Base-by-base conservation (phyloP, 768 basidiomycete species). In the Agaricus sinodeliciosus region DNA sequence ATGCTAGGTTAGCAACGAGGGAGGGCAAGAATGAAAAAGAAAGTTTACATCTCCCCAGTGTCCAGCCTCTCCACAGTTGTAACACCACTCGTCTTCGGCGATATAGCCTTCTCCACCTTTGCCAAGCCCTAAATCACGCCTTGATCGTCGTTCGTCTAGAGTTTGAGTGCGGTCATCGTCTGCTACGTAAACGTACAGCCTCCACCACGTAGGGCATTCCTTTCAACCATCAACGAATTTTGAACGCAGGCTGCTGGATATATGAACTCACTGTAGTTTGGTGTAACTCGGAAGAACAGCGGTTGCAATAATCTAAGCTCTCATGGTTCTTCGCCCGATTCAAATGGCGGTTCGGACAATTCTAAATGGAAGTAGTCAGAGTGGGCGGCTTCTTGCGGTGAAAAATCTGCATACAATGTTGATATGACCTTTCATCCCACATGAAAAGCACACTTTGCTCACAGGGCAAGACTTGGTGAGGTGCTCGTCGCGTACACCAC, bases 201-300 rank as follows among this genome's bases (percentile, higher is more conserved):
- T 76, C 90, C 90, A 92, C 55, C 85, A 70, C 2, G 84, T 86
- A 6, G 88, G 87, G 58, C 90, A 92, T 77, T 90, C 87, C 89
- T 92, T 55, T 26, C 48, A 39, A 31, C 37, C 3, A 9, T 12
- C 9, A 22, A 7, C 37, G 26, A 8, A 7, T 31, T 31, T 31
- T 31, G 7, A 31, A 31, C 3, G 3, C 31, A 31, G 11, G 31
- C 31, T 11, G 11, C 11, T 31, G 6, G 31, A 31, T 8, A 31
- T 6, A 8, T n/a, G 25, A 37, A 69, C 78, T 40, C 59, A 87
- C 89, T 58, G 82, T 85, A 37, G 75, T 77, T 46, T 77, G 77
- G 62, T 92, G 89, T 19, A 64, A 59, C n/a, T 63, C 61, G 13
- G 85, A 82, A 37, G 80, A 81, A 66, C 90, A 92, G 26, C 87